phyloP scores from a whole-genome alignment of 148 eudicot species.

The Nepenthes mirabilis region DNA sequence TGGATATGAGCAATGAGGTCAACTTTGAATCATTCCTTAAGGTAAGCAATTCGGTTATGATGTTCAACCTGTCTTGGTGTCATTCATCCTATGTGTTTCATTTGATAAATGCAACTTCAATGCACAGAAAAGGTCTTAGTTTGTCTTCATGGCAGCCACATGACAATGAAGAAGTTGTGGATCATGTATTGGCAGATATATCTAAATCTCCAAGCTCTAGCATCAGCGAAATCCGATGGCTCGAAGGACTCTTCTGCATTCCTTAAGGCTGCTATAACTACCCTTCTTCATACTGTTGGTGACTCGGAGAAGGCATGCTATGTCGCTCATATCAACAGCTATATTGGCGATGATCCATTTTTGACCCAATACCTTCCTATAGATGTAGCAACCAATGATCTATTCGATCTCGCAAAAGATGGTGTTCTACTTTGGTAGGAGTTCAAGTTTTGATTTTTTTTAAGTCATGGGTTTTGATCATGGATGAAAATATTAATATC shows the following conservation, averaged over 20 bases:
- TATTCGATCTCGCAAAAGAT: slow-evolving; percentile 90
- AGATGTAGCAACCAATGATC: slow-evolving; percentile 86
- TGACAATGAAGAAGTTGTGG: slow-evolving; percentile 14
- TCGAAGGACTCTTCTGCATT: slow-evolving; percentile 89
- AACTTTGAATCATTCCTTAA: no score
- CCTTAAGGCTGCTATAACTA: slow-evolving; percentile 83
- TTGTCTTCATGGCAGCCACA: slow-evolving; percentile 5
- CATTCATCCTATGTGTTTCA: neutral
- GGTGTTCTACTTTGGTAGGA: slow-evolving; percentile 91
- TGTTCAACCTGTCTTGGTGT: slow-evolving; percentile 1
- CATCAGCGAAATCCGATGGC: slow-evolving; percentile 59
- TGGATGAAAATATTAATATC: no score
- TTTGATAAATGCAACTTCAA: no score
- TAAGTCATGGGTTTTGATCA: no score
- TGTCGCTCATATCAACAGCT: slow-evolving; percentile 83
- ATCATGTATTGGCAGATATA: slow-evolving; percentile 56
- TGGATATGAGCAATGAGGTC: slow-evolving; percentile 37
- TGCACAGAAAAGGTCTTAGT: no score
- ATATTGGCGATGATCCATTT: slow-evolving; percentile 76
- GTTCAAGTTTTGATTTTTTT: slow-evolving; percentile 9
- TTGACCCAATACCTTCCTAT: slow-evolving; percentile 68
- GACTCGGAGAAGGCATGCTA: slow-evolving; percentile 95
- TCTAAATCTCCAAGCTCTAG: slow-evolving; percentile 72
- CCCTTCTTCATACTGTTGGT: slow-evolving; percentile 92
- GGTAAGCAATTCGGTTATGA: neutral